phyloP scores from a whole-genome alignment of 2,329 filamentous ascomycete genomes.

The Paecilomyces sp. region DNA sequence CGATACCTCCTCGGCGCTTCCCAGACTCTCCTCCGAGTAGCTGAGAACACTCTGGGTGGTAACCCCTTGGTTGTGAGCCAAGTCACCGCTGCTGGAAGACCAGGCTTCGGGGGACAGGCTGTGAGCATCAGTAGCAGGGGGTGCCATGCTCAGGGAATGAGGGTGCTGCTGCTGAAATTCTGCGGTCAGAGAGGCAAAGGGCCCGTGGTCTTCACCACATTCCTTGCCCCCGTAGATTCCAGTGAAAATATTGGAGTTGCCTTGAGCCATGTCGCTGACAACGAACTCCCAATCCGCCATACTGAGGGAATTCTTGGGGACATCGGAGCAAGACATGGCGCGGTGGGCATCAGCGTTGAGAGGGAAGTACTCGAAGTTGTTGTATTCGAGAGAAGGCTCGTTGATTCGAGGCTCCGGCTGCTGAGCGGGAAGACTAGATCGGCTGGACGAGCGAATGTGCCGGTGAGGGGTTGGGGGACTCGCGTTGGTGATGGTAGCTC shows the following conservation, averaged over 20 bases:
- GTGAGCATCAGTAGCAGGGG: conserved; percentile 21
- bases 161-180: conserved; percentile 22
- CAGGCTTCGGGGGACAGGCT: conserved; percentile 32
- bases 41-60: conserved; percentile 50
- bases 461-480: conserved; percentile 18
- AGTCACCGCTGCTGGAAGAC: conserved; percentile 34
- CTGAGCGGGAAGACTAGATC: conserved; percentile 17
- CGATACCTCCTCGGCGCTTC: conserved; percentile 43
- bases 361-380: conserved; percentile 53
- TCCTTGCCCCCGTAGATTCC: conserved; percentile 41
- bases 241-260: conserved; percentile 68
- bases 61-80: conserved; percentile 18
- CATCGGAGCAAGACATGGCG: conserved; percentile 38
- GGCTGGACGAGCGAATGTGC: conserved; percentile 24
- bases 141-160: conserved; percentile 8
- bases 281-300: conserved; percentile 76
- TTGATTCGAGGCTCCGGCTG: conserved; percentile 6
- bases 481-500: conserved; percentile 25
- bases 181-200: conserved; percentile 26
- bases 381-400: conserved; percentile 20
- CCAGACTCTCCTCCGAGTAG: conserved; percentile 54
- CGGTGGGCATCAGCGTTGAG: conserved; percentile 22
- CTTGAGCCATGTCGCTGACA: conserved; percentile 70
- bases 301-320: conserved; percentile 42
- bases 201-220: conserved; percentile 26